phyloP scores from a whole-genome alignment of 2,329 filamentous ascomycete genomes.

The Teratosphaeriaceae sp. region DNA sequence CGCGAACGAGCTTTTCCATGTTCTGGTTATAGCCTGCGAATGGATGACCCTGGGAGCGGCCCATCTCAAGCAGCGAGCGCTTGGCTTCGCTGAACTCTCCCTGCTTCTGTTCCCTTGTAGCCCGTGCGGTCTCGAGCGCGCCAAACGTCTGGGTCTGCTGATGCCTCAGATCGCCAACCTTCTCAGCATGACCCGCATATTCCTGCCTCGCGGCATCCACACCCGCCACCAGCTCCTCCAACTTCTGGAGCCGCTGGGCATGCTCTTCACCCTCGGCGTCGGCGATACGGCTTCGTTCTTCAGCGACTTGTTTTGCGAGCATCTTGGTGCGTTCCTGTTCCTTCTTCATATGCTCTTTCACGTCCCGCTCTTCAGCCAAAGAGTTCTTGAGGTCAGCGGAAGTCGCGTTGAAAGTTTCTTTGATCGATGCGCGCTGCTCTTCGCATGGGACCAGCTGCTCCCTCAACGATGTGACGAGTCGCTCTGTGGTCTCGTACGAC shows the following conservation, averaged over 20 bases:
- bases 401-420: conserved; percentile 43
- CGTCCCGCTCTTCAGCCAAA: conserved; percentile 56
- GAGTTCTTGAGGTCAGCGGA: conserved; percentile 18
- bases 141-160: conserved; percentile 20
- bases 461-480: conserved; percentile 27
- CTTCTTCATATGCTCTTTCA: conserved; percentile 51
- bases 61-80: conserved; percentile 45
- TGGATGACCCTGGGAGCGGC: conserved; percentile 51
- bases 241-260: conserved; percentile 52
- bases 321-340: conserved; percentile 40
- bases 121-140: conserved; percentile 7
- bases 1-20: conserved; percentile 57
- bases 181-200: conserved; percentile 32
- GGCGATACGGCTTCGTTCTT: conserved; percentile 54
- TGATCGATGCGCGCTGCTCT: conserved; percentile 43
- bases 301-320: conserved; percentile 40
- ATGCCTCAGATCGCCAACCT: conserved; percentile 29
- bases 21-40: conserved; percentile 57
- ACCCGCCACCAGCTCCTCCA: conserved; percentile 41
- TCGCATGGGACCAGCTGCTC: conserved; percentile 37
- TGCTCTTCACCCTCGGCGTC: conserved; percentile 62
- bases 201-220: conserved; percentile 39
- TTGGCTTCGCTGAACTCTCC: conserved; percentile 38
- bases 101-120: conserved; percentile 22
- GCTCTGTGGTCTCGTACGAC: conserved; percentile 31